Evolutionary conservation across 257 asterid species (phyloP).

Genomic region (Scutellaria galericulata): DNA sequence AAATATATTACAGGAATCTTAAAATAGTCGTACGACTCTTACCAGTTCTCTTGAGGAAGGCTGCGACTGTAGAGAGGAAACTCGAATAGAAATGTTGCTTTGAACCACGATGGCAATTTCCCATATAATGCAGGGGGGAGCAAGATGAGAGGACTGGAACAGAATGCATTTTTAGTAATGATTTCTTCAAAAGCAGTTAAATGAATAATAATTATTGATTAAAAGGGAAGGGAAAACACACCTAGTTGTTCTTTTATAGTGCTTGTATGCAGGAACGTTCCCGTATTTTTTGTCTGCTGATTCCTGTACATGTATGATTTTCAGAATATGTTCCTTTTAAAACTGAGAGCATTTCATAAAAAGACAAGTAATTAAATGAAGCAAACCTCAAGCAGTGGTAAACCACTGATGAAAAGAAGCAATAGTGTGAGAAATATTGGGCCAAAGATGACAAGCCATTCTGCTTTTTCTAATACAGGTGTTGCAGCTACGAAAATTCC

Average conservation of each 20-base stretch:
- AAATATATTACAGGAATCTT: not conserved
- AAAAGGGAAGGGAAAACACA: conserved; percentile 26
- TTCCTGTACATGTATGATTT: conserved; percentile 47
- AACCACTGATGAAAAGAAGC: conserved; percentile 90
- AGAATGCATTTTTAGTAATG: not conserved
- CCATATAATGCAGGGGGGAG: conserved; percentile 90
- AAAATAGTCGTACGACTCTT: conserved; percentile 22
- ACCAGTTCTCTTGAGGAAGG: conserved; percentile 84
- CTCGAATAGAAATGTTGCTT: conserved; percentile 72
- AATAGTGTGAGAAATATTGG: conserved; percentile 75
- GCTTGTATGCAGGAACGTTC: conserved; percentile 58
- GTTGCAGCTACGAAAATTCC: conserved; percentile 93
- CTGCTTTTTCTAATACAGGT: conserved; percentile 72
- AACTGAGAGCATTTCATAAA: not conserved
- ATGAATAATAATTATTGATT: not conserved
- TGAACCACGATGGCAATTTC: conserved; percentile 73
- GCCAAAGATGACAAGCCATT: conserved; percentile 89
- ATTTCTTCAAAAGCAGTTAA: not conserved
- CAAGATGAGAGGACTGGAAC: conserved; percentile 85
- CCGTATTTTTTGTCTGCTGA: conserved; percentile 90
- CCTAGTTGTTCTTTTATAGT: conserved; percentile 88
- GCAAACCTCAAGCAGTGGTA: conserved; percentile 88
- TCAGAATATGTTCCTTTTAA: conserved; percentile 8
- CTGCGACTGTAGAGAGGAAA: conserved; percentile 81
- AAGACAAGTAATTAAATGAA: not conserved